phyloP scores from a whole-genome alignment of 148 eudicot genomes.

The Rhododendron kiyosumense region DNA sequence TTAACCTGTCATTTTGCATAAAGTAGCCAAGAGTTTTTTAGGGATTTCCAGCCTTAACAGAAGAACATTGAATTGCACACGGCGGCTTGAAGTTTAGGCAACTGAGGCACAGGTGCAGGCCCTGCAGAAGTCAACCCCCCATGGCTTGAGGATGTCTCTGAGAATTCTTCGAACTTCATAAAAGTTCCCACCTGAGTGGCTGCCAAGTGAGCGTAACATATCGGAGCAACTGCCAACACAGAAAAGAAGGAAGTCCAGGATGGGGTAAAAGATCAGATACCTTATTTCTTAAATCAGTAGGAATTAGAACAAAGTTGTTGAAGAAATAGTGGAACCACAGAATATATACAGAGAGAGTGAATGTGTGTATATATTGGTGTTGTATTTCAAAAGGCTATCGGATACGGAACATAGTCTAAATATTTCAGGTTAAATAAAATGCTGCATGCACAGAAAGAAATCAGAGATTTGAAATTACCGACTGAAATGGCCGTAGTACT shows the following conservation, averaged over 20 bases:
- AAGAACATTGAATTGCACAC: constrained; percentile 87
- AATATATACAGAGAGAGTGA: background rate
- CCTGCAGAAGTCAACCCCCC: constrained; percentile 59
- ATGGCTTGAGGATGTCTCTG: constrained; percentile 72
- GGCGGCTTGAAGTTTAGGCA: constrained; percentile 60
- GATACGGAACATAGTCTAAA: background rate
- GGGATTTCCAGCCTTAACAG: constrained; percentile 25
- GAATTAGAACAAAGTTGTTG: background rate
- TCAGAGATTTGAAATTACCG: constrained; percentile 34
- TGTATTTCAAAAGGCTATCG: background rate
- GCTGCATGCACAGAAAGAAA: background rate
- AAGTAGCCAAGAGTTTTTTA: background rate
- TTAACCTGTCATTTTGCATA: background rate
- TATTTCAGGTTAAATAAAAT: background rate
- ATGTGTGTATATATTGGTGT: background rate
- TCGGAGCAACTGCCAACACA: constrained; percentile 66
- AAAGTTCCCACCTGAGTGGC: constrained; percentile 77
- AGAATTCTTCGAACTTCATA: constrained; percentile 80
- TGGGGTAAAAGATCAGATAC: background rate
- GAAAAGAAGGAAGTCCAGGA: background rate
- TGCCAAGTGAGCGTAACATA: constrained; percentile 90
- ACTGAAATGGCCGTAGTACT: constrained; percentile 92
- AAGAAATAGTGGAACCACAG: background rate
- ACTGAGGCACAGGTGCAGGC: constrained; percentile 64
- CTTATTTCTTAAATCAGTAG: background rate